A percentile compares a stretch with the other conserved stretches of the same genome.
These are phyloP conservation scores for Trichodelitschia bisporula DNA, from an alignment of 495 filamentous ascomycete genomes.

Conservation along the genomic window DNA sequence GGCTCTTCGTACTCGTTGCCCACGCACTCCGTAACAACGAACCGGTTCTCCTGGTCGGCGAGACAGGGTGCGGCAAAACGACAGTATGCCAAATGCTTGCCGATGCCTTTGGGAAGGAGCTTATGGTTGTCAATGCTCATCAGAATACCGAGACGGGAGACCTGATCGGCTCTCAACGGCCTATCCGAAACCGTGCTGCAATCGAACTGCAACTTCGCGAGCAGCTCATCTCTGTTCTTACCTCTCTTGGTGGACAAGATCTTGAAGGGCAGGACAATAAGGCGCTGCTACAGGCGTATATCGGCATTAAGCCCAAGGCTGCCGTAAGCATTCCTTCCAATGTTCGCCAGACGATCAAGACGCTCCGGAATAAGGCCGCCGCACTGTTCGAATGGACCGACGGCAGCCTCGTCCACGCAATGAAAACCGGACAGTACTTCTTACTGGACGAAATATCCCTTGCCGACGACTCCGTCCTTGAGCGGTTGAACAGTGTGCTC, in stretches of 20 bases:
- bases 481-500: constrained; percentile 91
- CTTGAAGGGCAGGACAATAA: constrained; percentile 14
- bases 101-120: constrained; percentile 41
- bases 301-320: constrained; percentile 13
- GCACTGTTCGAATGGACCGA: constrained; percentile 93
- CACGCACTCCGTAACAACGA: constrained; percentile 75
- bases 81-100: constrained; percentile 86
- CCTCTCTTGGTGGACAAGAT: background rate
- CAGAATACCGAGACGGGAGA: constrained; percentile 95
- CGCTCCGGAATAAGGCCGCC: constrained; percentile 35
- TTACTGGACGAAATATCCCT: constrained; percentile 94
- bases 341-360: constrained; percentile 29
- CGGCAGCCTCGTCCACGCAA: constrained; percentile 80
- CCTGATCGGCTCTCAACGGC: constrained; percentile 84
- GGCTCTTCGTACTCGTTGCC: constrained; percentile 65
- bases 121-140: constrained; percentile 88
- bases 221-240: constrained; percentile 29
- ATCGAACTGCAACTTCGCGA: constrained; percentile 37
- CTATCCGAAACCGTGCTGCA: constrained; percentile 56
- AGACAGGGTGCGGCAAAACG: constrained; percentile 94
- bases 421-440: constrained; percentile 76
- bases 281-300: constrained; percentile 25
- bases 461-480: constrained; percentile 90
- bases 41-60: constrained; percentile 80
- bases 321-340: constrained; percentile 20